Evolutionary conservation across 306 rosid genomes (phyloP), one percentile per base, ranked within the genome.

Genomic region (Medicago arabica): DNA sequence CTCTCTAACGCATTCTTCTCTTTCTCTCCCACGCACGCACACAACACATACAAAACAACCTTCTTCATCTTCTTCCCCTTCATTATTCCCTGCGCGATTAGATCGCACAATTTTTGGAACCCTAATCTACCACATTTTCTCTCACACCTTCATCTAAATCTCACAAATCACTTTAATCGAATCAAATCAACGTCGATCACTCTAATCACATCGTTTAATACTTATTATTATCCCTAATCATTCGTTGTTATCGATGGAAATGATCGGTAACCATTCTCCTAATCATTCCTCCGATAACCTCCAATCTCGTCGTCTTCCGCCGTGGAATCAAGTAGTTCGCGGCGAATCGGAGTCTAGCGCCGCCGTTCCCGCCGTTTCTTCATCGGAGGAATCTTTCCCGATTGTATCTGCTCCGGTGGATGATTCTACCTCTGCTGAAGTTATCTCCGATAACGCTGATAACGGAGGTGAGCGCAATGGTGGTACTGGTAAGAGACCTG

Each of bases 61-160:
- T 49, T 80, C 44, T 74, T 38, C 59, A 16, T 23, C 62, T 69
- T 49, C 70, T 23, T 23, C 34, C 13, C 23, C 34, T 58, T 23
- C 38, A 34, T 58, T 36, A 65, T 60, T 67, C 76, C 2, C 57
- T 69, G 87, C 87, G 36, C 38, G 92, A 85, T 90, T 84, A 44
- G 92, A 88, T 92, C 93, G 92, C 83, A 46, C 74, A 25, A 83
- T 36, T 83, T 87, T 88, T 88, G 89, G 88, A 89, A 87, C 73
- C 76, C 90, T 75, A 75, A 58, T 68, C 39, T 71, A 34, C 70
- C 31, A 15, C 76, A 80, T 75, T 80, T 59, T 51, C 18, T 51
- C 73, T 65, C 50, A 63, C 60, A 59, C 16, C 6, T 51, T 41
- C 51, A 14, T 16, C n/a, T 10, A 50, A 82, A 78, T 74, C 75